Percentiles rank a stretch among this genome's conserved stretches.
Evolutionary conservation across 1,284 basidiomycete genomes (phyloP).

Genomic region (Moniliella sp.): DNA sequence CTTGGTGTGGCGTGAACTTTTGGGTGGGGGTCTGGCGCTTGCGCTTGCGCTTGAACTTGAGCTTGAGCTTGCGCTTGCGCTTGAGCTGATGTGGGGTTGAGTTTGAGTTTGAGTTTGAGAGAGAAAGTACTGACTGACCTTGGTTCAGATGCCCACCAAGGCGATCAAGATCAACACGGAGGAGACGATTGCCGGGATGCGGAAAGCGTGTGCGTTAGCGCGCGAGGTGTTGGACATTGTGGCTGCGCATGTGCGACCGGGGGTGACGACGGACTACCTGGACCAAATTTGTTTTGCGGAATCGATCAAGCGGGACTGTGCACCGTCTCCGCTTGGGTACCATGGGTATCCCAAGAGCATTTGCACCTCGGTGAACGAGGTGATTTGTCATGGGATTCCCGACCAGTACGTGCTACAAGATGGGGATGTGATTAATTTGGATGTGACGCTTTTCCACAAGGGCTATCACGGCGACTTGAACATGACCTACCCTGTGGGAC

Average conservation of each 20-base stretch:
- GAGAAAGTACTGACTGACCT: too few species aligned
- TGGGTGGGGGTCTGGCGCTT: too few species aligned
- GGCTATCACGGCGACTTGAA: slow-evolving; percentile 32
- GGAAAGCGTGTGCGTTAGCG: slow-evolving; percentile 41
- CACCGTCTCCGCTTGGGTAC: slow-evolving; percentile 86
- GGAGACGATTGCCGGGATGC: slow-evolving; percentile 22
- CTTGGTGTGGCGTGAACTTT: too few species aligned
- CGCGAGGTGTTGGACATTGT: slow-evolving; percentile 77
- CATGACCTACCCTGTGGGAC: slow-evolving; percentile 25
- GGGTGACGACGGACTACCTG: slow-evolving; percentile 72
- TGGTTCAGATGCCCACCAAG: too few species aligned
- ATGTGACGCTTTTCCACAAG: slow-evolving; percentile 41
- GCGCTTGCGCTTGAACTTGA: too few species aligned
- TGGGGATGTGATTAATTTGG: slow-evolving; percentile 34
- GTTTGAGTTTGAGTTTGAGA: too few species aligned
- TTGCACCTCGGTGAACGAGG: slow-evolving; percentile 76
- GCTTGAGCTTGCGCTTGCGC: too few species aligned
- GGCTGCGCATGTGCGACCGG: slow-evolving; percentile 61
- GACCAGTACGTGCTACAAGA: slow-evolving; percentile 22
- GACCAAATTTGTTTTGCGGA: slow-evolving; percentile 89
- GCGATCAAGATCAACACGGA: slow-evolving; percentile 23
- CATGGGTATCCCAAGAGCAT: slow-evolving; percentile 79
- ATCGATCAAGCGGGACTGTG: slow-evolving; percentile 68
- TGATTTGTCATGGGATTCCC: slow-evolving; percentile 64
- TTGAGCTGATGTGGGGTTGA: too few species aligned